Base-by-base conservation (phyloP, 805 yeast species). In the Kazachstania psychrophila region DNA sequence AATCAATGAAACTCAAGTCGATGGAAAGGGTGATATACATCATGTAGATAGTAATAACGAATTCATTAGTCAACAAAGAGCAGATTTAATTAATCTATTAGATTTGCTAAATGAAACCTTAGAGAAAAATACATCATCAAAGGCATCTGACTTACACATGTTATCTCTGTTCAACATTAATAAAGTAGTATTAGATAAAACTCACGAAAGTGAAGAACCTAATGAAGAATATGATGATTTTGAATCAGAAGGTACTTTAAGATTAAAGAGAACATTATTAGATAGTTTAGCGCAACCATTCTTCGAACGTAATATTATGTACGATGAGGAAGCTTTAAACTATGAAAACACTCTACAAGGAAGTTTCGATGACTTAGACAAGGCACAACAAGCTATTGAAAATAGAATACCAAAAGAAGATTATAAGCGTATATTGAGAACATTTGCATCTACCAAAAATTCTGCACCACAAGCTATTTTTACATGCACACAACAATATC, bases 391-490 rank as follows among this genome's bases (percentile, higher is more conserved):
- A 20, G 14, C 15, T 28, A 34, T 44, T 10, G 16, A 16, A 17
- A 40, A 33, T 9, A 36, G 11, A 19, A 41, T 39, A 31, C 49
- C 54, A 13, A 44, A 44, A 26, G 49, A 44, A 31, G 56, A 52
- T 34, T 52, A 56, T 32, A 58, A 61, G 37, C 45, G 80, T 24
- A 72, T 77, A 10, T 76, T 72, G 58, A 84, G 84, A 62, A 55
- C 79, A 25, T 62, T 77, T 42, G 69, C 85, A 0, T 70, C 87
- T 0, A 77, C 82, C 2, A 86, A 82, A 48, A 79, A 77, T 41
- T 64, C 80, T 0, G 66, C 75, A 1, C 89, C 89, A 9, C 92
- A 85, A 51, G 92, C 95, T 0, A 79, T 87, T 10, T 79, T 88
- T 55, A 85, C 95, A 0, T 83, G 94, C 33, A 76, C 75, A 2